phyloP scores from a whole-genome alignment of 148 eudicot species.

The Chenopodium quinoa region DNA sequence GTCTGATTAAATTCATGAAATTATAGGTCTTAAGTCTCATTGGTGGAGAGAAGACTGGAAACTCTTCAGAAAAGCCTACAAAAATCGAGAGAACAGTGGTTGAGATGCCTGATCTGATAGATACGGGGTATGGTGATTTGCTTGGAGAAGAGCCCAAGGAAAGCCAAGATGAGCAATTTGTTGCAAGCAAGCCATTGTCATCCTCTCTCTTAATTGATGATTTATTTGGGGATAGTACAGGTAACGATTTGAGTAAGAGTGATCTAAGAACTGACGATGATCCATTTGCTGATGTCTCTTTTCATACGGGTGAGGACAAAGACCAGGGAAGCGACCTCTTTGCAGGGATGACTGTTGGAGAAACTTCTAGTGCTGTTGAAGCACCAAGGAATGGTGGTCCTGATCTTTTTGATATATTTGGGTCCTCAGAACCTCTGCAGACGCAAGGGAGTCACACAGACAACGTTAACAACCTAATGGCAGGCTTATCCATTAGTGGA shows the following conservation, averaged over 20 bases:
- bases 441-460: slow-evolving; percentile 28
- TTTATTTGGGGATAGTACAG: slow-evolving; percentile 56
- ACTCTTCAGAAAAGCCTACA: slow-evolving; percentile 39
- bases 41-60: slow-evolving; percentile 49
- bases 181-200: slow-evolving; percentile 30
- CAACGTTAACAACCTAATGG: slow-evolving; percentile 54
- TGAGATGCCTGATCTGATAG: slow-evolving; percentile 86
- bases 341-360: slow-evolving; percentile 65
- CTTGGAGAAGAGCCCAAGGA: slow-evolving; percentile 43
- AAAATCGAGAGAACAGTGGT: slow-evolving; percentile 37
- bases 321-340: slow-evolving; percentile 61
- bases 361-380: slow-evolving; percentile 35
- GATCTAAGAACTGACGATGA: slow-evolving; percentile 62
- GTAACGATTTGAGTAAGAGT: slow-evolving; percentile 35
- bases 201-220: slow-evolving; percentile 65
- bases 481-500: slow-evolving; percentile 56
- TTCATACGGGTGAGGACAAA: slow-evolving; percentile 48
- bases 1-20: slow-evolving; percentile 16
- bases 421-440: slow-evolving; percentile 45
- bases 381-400: slow-evolving; percentile 28
- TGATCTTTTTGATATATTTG: slow-evolving; percentile 64
- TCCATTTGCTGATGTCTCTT: slow-evolving; percentile 93
- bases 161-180: slow-evolving; percentile 36
- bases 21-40: slow-evolving; percentile 76
- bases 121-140: slow-evolving; percentile 64